Evolutionary conservation across 345 rosid genomes (phyloP).

Genomic region (Euphorbia peplus): DNA sequence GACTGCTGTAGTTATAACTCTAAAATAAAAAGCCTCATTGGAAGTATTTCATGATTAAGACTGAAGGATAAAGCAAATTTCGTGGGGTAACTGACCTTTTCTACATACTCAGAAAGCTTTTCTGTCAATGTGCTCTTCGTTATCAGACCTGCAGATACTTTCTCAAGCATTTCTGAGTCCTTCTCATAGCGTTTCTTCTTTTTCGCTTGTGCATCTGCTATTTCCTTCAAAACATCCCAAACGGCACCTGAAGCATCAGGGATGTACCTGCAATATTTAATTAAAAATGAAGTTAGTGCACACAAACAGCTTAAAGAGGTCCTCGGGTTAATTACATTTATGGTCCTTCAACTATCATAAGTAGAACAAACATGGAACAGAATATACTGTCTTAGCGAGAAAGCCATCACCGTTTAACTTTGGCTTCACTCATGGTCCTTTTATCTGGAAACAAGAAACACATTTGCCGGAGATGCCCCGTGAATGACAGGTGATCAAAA

Average conservation of each 20-base stretch:
- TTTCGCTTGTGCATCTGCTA: constrained; percentile 48
- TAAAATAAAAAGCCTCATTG: neutral
- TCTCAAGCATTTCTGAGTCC: constrained; percentile 47
- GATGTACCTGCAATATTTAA: constrained; percentile 55
- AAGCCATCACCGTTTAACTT: no score
- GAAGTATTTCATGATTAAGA: neutral
- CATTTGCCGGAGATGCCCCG: no score
- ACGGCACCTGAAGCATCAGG: constrained; percentile 81
- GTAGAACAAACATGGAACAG: no score
- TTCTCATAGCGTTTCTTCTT: constrained; percentile 56
- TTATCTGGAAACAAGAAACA: no score
- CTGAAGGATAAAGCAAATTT: neutral
- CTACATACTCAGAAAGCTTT: constrained; percentile 80
- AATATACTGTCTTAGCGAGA: no score
- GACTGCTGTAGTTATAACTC: neutral
- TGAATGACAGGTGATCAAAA: no score
- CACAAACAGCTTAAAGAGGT: neutral
- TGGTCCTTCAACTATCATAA: no score
- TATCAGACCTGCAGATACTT: constrained; percentile 55
- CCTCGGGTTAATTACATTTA: no score
- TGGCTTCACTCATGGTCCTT: no score
- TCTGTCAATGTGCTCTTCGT: constrained; percentile 68
- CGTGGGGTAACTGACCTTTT: constrained; percentile 47
- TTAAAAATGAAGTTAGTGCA: neutral
- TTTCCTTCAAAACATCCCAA: constrained; percentile 69